Evolutionary conservation across 768 basidiomycete genomes (phyloP).

Genomic region (Cystobasidium ongulense): DNA sequence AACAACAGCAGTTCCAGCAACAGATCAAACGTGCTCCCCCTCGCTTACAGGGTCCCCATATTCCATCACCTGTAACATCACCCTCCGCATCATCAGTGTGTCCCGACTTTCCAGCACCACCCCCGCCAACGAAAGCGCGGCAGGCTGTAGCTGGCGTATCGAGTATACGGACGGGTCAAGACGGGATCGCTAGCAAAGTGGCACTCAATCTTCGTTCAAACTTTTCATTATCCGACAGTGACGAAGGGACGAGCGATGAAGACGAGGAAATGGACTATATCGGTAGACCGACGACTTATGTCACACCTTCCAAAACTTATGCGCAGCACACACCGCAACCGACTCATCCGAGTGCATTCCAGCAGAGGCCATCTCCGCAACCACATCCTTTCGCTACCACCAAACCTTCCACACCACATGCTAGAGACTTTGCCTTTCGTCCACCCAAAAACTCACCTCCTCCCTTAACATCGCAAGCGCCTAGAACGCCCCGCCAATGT

Average conservation of each 20-base stretch:
- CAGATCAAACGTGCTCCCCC: slow-evolving; percentile 11
- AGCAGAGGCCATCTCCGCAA: neutral
- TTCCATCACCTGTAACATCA: slow-evolving; percentile 28
- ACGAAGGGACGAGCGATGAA: slow-evolving; percentile 18
- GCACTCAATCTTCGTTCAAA: slow-evolving; percentile 23
- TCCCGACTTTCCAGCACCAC: neutral
- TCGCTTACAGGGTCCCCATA: slow-evolving; percentile 4
- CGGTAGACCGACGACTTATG: neutral
- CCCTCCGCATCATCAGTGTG: slow-evolving; percentile 9
- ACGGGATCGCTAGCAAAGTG: neutral
- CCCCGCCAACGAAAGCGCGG: neutral
- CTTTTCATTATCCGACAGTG: slow-evolving; percentile 22
- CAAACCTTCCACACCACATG: neutral
- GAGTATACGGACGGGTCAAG: neutral
- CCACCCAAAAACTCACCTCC: slow-evolving; percentile 13
- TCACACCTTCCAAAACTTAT: neutral
- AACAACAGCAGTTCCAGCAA: slow-evolving; percentile 10
- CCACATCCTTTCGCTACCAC: neutral
- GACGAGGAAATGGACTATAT: slow-evolving; percentile 24
- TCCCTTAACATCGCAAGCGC: slow-evolving; percentile 6
- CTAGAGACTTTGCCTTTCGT: slow-evolving; percentile 2
- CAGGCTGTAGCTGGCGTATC: neutral
- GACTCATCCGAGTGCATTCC: neutral
- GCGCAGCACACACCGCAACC: neutral
- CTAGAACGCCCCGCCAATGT: slow-evolving; percentile 14